Percentiles rank a stretch among this genome's conserved stretches.
These are phyloP conservation scores for Hymenoscyphus fructigenus DNA, from an alignment of 2,329 filamentous ascomycete genomes.

Conservation along the genomic window DNA sequence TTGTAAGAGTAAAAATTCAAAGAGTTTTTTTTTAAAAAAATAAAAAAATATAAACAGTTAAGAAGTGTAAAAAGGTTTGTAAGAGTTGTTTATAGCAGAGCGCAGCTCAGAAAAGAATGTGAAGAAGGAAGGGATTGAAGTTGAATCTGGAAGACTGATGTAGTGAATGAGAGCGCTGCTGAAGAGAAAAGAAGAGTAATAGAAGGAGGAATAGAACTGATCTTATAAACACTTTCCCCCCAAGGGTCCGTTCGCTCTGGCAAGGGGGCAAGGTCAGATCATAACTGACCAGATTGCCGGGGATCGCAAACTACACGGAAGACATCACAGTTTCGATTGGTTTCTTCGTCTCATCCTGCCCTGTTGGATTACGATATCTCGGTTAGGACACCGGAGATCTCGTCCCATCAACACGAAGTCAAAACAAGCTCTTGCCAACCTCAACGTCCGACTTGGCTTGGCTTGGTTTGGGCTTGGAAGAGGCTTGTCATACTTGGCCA, in stretches of 20 bases:
- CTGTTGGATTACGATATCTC: not conserved
- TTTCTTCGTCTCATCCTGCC: constrained; percentile 26
- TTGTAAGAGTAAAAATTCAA: constrained; percentile 10
- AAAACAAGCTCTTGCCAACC: constrained; percentile 1
- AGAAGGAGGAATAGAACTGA: constrained; percentile 1
- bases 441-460: not conserved
- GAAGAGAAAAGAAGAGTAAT: constrained; percentile 20
- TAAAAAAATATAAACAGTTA: constrained; percentile 28
- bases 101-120: constrained; percentile 30
- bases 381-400: not conserved
- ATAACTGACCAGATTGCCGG: not conserved
- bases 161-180: constrained; percentile 26
- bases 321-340: constrained; percentile 25
- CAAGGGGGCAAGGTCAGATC: not conserved
- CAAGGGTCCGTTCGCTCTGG: not conserved
- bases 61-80: constrained; percentile 1
- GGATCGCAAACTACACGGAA: not conserved
- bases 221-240: constrained; percentile 19
- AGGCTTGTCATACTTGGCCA: not conserved
- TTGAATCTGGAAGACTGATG: constrained; percentile 14
- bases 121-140: constrained; percentile 14
- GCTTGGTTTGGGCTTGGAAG: too few relatives aligned
- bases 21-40: constrained; percentile 20
- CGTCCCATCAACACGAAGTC: not conserved
- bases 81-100: constrained; percentile 25